A percentile compares a stretch with the other conserved stretches of the same genome.
These are phyloP conservation scores for Liriodendron chinense DNA, from an alignment of 164 flowering plant species.

Conservation along the genomic window DNA sequence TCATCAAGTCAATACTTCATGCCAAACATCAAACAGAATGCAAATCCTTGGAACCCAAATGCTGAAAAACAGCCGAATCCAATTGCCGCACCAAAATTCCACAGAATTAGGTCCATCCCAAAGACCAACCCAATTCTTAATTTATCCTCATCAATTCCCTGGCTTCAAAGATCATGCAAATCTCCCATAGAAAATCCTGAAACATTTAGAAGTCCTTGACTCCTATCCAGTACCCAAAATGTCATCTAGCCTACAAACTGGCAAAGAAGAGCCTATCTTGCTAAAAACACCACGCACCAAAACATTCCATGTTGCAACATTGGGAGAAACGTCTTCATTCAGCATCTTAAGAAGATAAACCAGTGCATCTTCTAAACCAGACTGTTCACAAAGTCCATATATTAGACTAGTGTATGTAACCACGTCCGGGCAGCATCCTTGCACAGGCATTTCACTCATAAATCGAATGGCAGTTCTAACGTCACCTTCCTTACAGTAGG, in stretches of 20 bases:
- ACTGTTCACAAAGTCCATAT: conserved; percentile 52
- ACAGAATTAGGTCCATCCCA: neutral
- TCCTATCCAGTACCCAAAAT: conserved; percentile 20
- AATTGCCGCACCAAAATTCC: neutral
- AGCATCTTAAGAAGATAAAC: conserved; percentile 55
- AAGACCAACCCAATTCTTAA: neutral
- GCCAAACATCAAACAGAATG: neutral
- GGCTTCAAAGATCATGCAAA: neutral
- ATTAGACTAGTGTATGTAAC: conserved; percentile 59
- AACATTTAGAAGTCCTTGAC: neutral
- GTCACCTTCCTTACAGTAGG: conserved; percentile 57
- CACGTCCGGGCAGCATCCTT: conserved; percentile 44
- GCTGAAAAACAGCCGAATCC: neutral
- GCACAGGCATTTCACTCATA: conserved; percentile 30
- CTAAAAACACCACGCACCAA: conserved; percentile 46
- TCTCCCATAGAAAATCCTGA: neutral
- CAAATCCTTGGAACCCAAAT: neutral
- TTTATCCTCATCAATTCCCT: neutral
- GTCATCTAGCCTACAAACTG: conserved; percentile 26
- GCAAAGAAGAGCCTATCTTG: conserved; percentile 23
- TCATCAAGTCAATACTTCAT: neutral
- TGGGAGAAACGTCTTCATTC: conserved; percentile 51
- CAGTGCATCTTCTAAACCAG: conserved; percentile 48
- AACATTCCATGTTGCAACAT: conserved; percentile 60
- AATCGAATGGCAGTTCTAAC: conserved; percentile 41